Percentiles rank a stretch among this genome's conserved stretches.
Evolutionary conservation across 2,329 filamentous ascomycete species (phyloP).

Genomic region (Nigrospora sphaerica): DNA sequence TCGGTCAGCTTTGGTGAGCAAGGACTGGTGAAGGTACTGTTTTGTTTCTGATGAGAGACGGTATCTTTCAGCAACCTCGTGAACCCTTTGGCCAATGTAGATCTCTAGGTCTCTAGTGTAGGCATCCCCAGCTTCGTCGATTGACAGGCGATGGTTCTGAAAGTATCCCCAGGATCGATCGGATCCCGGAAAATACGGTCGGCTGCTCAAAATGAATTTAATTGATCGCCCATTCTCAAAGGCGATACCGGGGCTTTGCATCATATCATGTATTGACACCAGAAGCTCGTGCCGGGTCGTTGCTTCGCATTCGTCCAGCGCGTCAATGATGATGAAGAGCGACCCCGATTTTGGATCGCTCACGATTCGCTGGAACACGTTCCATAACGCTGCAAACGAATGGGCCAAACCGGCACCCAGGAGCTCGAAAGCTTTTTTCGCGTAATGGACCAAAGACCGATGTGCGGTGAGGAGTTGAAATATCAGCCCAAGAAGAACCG

Average conservation of each 20-base stretch:
- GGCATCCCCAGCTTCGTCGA: conserved; percentile 13
- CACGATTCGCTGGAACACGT: conserved; percentile 22
- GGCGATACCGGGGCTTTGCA: conserved; percentile 6
- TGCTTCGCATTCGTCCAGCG: conserved; percentile 29
- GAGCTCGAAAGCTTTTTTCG: conserved; percentile 21
- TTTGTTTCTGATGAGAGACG: conserved; percentile 15
- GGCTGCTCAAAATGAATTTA: conserved; percentile 26
- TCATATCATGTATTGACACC: conserved; percentile 12
- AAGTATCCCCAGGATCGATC: neutral
- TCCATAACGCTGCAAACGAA: conserved; percentile 27
- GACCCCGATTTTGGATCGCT: conserved; percentile 18
- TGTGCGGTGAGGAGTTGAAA: conserved; percentile 24
- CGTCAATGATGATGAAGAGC: conserved; percentile 26
- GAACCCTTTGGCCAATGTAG: conserved; percentile 23
- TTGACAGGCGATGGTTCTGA: conserved; percentile 8
- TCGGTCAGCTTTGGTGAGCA: conserved; percentile 23
- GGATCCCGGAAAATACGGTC: conserved; percentile 13
- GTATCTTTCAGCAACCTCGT: conserved; percentile 19
- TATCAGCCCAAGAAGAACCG: conserved; percentile 26
- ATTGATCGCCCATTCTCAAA: conserved; percentile 11
- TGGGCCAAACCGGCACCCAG: conserved; percentile 21
- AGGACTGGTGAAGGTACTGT: conserved; percentile 17
- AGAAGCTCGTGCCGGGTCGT: conserved; percentile 16
- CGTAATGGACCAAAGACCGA: conserved; percentile 22
- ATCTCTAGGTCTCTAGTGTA: conserved; percentile 20